These are phyloP conservation scores for Cyberlindnera japonica DNA, from an alignment of 805 yeast genomes.

Conservation along the genomic window DNA sequence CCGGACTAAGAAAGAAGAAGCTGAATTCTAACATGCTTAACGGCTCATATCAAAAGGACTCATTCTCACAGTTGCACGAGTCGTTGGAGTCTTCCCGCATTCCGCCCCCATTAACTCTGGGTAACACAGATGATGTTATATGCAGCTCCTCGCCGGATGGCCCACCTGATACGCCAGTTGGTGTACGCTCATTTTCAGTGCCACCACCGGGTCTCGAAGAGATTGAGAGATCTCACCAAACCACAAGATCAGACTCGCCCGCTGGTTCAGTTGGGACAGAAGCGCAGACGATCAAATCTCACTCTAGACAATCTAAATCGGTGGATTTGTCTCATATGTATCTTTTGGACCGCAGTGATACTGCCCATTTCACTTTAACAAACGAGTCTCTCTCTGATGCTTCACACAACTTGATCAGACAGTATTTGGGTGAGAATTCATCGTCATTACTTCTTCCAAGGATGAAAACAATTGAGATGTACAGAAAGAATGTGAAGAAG, in stretches of 20 bases:
- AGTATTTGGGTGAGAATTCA: conserved; percentile 49
- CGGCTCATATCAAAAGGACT: no score
- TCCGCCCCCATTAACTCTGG: conserved; percentile 1
- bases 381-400: conserved; percentile 45
- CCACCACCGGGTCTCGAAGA: conserved; percentile 13
- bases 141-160: conserved; percentile 15
- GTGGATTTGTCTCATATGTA: conserved; percentile 42
- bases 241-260: conserved; percentile 18
- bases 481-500: conserved; percentile 79
- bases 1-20: no score
- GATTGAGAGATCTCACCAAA: conserved; percentile 1
- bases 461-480: conserved; percentile 80
- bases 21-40: no score
- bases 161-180: conserved; percentile 21
- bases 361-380: conserved; percentile 35
- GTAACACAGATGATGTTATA: background rate
- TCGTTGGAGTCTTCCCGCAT: conserved; percentile 5
- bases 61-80: no score
- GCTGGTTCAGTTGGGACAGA: no score
- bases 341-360: conserved; percentile 30
- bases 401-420: conserved; percentile 48
- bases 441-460: conserved; percentile 58
- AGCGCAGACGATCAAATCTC: conserved; percentile 3
- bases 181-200: conserved; percentile 23
- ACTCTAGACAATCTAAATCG: conserved; percentile 32